Conservation (phyloP, 805 yeast genomes). For the Millerozyma acaciae region DNA sequence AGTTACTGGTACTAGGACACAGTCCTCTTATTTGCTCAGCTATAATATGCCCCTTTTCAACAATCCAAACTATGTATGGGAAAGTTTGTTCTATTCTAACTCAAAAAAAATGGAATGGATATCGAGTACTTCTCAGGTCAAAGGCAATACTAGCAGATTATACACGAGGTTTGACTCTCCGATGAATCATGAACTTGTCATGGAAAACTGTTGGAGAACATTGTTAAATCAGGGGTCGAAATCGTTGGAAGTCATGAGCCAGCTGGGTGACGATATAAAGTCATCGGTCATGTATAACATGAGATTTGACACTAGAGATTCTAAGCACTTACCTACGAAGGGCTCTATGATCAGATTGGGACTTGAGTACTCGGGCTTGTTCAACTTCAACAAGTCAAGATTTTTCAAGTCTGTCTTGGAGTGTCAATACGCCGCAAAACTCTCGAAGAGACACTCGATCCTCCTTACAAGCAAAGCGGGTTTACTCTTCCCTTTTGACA, state of each 20-base stretch:
- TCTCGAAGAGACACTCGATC: constrained; percentile 16
- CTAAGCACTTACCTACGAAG: constrained; percentile 36
- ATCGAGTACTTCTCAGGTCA: constrained; percentile 40
- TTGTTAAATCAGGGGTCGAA: constrained; percentile 27
- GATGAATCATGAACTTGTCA: constrained; percentile 47
- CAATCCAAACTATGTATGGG: constrained; percentile 37
- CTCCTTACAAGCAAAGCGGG: constrained; percentile 34
- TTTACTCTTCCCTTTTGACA: constrained; percentile 19
- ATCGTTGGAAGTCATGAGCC: constrained; percentile 28
- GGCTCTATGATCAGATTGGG: constrained; percentile 40
- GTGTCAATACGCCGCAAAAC: constrained; percentile 28
- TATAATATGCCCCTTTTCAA: constrained; percentile 45
- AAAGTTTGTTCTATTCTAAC: constrained; percentile 38
- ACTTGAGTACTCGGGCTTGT: constrained; percentile 32
- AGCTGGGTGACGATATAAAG: constrained; percentile 46
- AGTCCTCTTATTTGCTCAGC: constrained; percentile 46
- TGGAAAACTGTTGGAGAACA: constrained; percentile 41
- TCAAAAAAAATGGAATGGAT: constrained; percentile 47
- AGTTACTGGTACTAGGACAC: constrained; percentile 46
- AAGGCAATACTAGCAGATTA: constrained; percentile 42
- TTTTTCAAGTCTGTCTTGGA: constrained; percentile 43
- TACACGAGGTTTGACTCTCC: constrained; percentile 29
- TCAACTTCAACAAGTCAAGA: constrained; percentile 21
- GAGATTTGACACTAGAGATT: constrained; percentile 44
- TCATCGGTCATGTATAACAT: constrained; percentile 38